Percentiles rank a stretch among this genome's conserved stretches.
phyloP scores from a whole-genome alignment of 208 protist genomes.

The Crithidia sp. region DNA sequence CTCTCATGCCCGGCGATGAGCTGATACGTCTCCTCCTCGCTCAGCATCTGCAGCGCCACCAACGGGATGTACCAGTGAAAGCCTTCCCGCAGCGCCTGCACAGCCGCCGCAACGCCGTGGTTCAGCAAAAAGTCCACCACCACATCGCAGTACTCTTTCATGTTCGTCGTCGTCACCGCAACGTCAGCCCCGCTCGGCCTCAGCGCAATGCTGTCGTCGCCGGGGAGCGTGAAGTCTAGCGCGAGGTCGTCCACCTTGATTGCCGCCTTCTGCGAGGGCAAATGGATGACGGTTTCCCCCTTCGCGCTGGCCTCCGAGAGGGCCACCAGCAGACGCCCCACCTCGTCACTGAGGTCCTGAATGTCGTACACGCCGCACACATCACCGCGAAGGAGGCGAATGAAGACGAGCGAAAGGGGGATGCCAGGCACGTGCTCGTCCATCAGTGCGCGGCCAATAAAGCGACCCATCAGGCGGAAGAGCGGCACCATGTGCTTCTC shows the following conservation, averaged over 20 bases:
- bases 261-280: constrained; percentile 33
- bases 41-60: constrained; percentile 64
- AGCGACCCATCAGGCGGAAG: constrained; percentile 72
- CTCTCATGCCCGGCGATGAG: constrained; percentile 54
- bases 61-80: constrained; percentile 84
- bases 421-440: constrained; percentile 81
- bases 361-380: constrained; percentile 74
- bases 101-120: constrained; percentile 57
- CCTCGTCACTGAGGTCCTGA: constrained; percentile 48
- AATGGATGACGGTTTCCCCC: constrained; percentile 19
- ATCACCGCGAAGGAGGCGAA: constrained; percentile 83
- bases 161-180: constrained; percentile 60
- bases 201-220: constrained; percentile 69
- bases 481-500: constrained; percentile 19
- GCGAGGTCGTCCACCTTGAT: constrained; percentile 63
- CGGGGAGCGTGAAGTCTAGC: constrained; percentile 83
- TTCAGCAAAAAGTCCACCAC: constrained; percentile 64
- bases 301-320: constrained; percentile 35
- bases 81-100: constrained; percentile 61
- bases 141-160: constrained; percentile 76
- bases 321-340: constrained; percentile 57
- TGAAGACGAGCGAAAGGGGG: constrained; percentile 68
- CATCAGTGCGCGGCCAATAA: constrained; percentile 79
- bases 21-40: constrained; percentile 69
- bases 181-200: constrained; percentile 34